phyloP scores from a whole-genome alignment of 495 filamentous ascomycete species.

The Aspergillus sparsus region DNA sequence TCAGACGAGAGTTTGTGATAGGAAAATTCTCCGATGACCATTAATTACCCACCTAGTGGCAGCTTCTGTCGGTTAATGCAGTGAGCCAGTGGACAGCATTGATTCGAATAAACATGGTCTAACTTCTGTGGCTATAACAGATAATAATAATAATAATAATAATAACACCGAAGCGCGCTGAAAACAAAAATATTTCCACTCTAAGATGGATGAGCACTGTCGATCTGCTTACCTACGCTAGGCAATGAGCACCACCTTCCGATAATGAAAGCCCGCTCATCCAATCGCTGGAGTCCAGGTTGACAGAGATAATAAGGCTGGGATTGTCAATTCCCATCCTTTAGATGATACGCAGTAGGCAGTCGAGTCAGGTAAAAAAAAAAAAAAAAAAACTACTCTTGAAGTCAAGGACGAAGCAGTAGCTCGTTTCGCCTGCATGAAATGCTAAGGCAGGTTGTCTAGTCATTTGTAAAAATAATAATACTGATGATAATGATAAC shows the following conservation, averaged over 20 bases:
- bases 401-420: background rate
- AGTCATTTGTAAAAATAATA: background rate
- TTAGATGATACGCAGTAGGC: background rate
- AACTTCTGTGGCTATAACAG: background rate
- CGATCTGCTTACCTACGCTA: conserved; percentile 6
- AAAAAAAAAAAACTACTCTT: background rate
- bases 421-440: no score
- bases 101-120: background rate
- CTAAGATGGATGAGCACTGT: background rate
- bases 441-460: background rate
- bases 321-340: background rate
- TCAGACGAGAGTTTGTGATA: conserved; percentile 14
- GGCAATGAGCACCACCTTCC: background rate
- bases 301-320: background rate
- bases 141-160: background rate
- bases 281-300: background rate
- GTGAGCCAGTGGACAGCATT: conserved; percentile 11
- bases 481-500: background rate
- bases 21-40: conserved; percentile 18
- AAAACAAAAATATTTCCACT: background rate
- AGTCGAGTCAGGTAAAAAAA: background rate
- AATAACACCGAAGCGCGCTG: background rate
- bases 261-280: conserved; percentile 1
- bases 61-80: conserved; percentile 16
- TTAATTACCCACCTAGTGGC: conserved; percentile 14